Percentiles rank a stretch among this genome's conserved stretches.
Conservation (phyloP, 2,329 filamentous ascomycete genomes). For the Penicillium sp. region DNA sequence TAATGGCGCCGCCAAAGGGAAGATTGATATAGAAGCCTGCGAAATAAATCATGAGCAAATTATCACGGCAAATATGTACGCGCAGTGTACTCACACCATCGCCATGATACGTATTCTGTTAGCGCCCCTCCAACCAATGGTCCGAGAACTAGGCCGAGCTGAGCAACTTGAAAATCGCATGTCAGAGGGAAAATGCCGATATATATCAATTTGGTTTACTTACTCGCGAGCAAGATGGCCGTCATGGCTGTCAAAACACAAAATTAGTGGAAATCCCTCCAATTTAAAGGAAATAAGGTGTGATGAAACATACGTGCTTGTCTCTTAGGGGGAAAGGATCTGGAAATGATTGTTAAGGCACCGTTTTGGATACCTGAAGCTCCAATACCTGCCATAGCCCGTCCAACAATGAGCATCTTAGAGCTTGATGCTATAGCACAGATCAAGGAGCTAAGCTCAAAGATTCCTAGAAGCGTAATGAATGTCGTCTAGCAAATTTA, state of each 20-base stretch:
- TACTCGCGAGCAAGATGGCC: not conserved
- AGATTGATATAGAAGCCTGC: constrained; percentile 43
- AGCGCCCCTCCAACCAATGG: constrained; percentile 9
- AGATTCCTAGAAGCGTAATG: not conserved
- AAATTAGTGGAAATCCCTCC: too few species aligned
- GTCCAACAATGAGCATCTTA: constrained; percentile 4
- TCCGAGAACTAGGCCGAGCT: not conserved
- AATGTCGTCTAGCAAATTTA: not conserved
- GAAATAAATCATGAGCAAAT: not conserved
- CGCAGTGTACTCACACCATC: not conserved
- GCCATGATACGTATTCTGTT: constrained; percentile 1
- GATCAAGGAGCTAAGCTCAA: constrained; percentile 6
- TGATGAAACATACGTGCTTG: not conserved
- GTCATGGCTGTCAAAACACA: not conserved
- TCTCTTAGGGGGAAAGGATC: not conserved
- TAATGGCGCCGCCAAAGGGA: constrained; percentile 33
- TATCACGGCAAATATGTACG: not conserved
- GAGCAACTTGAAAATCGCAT: not conserved
- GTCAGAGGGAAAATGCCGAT: not conserved
- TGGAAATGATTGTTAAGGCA: constrained; percentile 1
- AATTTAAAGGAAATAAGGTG: too few species aligned
- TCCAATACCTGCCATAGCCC: constrained; percentile 4
- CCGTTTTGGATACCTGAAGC: constrained; percentile 1
- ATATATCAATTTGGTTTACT: not conserved
- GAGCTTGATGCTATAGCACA: constrained; percentile 1